Conservation (phyloP, 2,329 filamentous ascomycete species). For the Claviceps monticola region DNA sequence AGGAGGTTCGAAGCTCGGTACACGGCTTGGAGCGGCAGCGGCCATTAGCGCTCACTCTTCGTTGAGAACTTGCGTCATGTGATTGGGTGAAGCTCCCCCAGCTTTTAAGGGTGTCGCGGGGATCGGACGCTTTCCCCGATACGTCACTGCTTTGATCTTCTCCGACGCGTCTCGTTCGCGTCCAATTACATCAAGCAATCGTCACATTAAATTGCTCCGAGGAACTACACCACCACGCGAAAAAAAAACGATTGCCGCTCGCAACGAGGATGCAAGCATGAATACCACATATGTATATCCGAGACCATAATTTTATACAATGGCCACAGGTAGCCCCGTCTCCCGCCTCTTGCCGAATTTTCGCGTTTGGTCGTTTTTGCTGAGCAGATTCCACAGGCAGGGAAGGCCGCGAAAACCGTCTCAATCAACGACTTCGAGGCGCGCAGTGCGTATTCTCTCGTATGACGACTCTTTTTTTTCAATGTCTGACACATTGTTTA, state of each 20-base stretch:
- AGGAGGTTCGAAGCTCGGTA: no score
- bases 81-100: constrained; percentile 2
- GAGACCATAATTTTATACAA: not conserved
- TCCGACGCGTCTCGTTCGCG: constrained; percentile 3
- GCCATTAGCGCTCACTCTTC: not conserved
- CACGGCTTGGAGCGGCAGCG: no score
- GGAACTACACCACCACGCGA: not conserved
- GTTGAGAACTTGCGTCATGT: not conserved
- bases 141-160: not conserved
- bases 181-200: not conserved
- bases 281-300: not conserved
- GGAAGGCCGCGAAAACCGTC: constrained; percentile 44
- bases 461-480: not conserved
- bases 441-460: constrained; percentile 36
- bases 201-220: not conserved
- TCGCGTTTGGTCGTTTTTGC: not conserved
- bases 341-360: not conserved
- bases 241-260: not conserved
- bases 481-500: constrained; percentile 13
- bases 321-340: constrained; percentile 1
- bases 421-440: constrained; percentile 51
- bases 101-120: not conserved
- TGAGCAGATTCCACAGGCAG: constrained; percentile 13
- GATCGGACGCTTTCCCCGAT: not conserved
- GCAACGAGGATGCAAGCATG: not conserved